Percentiles rank a stretch among this genome's conserved stretches.
phyloP scores from a whole-genome alignment of 2,329 filamentous ascomycete species.

The Pezicula radicicola region DNA sequence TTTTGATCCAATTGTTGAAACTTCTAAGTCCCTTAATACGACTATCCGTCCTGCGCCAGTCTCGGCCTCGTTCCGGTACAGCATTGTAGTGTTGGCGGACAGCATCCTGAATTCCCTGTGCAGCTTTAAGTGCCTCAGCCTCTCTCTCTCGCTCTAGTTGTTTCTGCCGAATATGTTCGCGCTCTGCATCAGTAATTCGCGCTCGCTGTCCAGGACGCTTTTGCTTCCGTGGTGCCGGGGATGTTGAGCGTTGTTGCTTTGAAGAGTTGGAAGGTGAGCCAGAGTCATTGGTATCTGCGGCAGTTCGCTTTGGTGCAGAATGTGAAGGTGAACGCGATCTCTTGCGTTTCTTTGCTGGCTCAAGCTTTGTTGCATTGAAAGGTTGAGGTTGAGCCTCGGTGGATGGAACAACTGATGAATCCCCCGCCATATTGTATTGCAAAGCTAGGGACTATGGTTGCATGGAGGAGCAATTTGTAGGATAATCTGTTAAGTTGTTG shows the following conservation, averaged over 20 bases:
- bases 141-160: constrained; percentile 53
- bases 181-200: constrained; percentile 64
- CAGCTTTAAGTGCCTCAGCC: constrained; percentile 28
- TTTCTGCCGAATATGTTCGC: constrained; percentile 63
- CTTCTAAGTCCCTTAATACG: constrained; percentile 91
- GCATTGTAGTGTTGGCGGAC: constrained; percentile 95
- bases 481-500: no score
- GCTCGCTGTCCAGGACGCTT: constrained; percentile 67
- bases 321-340: constrained; percentile 33
- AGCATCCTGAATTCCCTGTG: constrained; percentile 72
- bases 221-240: constrained; percentile 51
- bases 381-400: constrained; percentile 35
- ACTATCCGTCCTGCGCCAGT: constrained; percentile 92
- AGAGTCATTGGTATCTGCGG: constrained; percentile 16
- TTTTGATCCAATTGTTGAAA: constrained; percentile 99
- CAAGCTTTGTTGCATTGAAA: constrained; percentile 39
- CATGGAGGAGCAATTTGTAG: no score
- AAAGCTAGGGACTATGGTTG: no score
- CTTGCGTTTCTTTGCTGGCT: constrained; percentile 38
- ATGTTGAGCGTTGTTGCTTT: constrained; percentile 17
- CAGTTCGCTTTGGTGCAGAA: constrained; percentile 19
- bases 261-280: constrained; percentile 20
- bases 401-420: constrained; percentile 5
- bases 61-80: constrained; percentile 86
- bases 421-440: constrained; percentile 28